Evolutionary conservation across 352 stramenopile genomes (phyloP), one percentile per base, ranked within the genome.

Genomic region (Globisporangium uncinulatum): DNA sequence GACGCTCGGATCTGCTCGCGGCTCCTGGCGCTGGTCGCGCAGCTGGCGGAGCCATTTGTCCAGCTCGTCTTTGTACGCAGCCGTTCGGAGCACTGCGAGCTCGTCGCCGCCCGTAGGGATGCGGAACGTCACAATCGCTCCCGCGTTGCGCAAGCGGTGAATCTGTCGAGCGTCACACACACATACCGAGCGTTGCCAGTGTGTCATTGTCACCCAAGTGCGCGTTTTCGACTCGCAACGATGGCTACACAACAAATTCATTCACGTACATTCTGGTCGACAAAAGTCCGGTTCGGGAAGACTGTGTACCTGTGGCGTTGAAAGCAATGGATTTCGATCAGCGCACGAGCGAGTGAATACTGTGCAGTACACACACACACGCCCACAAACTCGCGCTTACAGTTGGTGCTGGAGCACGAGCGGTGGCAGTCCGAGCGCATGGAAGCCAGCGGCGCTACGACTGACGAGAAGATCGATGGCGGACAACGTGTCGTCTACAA

Each of bases 341-440:
- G n/a, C n/a, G n/a, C n/a, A n/a, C n/a, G n/a, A n/a, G n/a, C n/a
- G n/a, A n/a, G n/a, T n/a, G n/a, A n/a, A n/a, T n/a, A n/a, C n/a
- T n/a, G n/a, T n/a, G n/a, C n/a, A n/a, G n/a, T n/a, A n/a, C n/a
- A n/a, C n/a, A n/a, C n/a, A n/a, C 31, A 48, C 19, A 7, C 17
- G 13, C 43, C 13, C 17, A 68, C 65, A 45, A n/a, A n/a, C n/a
- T n/a, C n/a, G n/a, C n/a, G n/a, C n/a, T n/a, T 64, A 85, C 76
- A 89, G 43, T 67, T 87, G 79, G 45, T 89, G 79, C 65, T 70
- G 76, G 17, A 87, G 39, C 20, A 79, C 57, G 9, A 86, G 14
- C 6, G 75, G 64, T 45, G 76, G 67, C n/a, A 84, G 51, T 20
- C 60, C 59, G 0, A 74, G 59, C 9, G 49, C 43, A 41, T 53